Evolutionary conservation across 495 filamentous ascomycete species (phyloP).

Genomic region (Daldinia childiae): DNA sequence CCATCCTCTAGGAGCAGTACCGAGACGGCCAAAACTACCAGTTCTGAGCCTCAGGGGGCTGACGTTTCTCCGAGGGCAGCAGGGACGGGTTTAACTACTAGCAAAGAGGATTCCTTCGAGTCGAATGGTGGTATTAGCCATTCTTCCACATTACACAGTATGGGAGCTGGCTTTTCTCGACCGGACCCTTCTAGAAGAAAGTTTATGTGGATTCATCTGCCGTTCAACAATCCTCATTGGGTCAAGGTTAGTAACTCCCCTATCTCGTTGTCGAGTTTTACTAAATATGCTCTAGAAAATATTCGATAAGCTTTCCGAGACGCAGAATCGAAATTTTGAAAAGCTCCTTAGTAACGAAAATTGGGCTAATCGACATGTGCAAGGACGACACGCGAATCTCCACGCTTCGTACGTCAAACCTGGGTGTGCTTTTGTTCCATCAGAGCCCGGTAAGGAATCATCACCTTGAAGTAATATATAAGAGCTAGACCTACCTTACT

Average conservation of each 20-base stretch:
- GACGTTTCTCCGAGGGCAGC: constrained; percentile 25
- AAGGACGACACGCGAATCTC: constrained; percentile 55
- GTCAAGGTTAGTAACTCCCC: constrained; percentile 55
- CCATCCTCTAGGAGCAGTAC: constrained; percentile 46
- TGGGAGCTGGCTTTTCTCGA: constrained; percentile 52
- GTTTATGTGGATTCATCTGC: constrained; percentile 73
- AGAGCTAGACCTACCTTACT: constrained; percentile 34
- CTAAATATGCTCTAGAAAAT: constrained; percentile 48
- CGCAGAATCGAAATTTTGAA: constrained; percentile 48
- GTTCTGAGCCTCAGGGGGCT: constrained; percentile 44
- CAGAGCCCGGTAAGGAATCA: constrained; percentile 56
- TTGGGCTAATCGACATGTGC: constrained; percentile 58
- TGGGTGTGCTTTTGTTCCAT: constrained; percentile 56
- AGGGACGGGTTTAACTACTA: not conserved
- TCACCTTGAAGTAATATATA: constrained; percentile 20
- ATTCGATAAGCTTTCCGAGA: constrained; percentile 51
- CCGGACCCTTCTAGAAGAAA: constrained; percentile 53
- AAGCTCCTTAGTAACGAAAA: constrained; percentile 62
- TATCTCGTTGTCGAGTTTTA: constrained; percentile 27
- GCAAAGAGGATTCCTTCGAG: not conserved
- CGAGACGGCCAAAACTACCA: constrained; percentile 38
- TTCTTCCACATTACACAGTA: constrained; percentile 34
- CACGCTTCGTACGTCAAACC: constrained; percentile 59
- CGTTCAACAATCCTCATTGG: constrained; percentile 73
- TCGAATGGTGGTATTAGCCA: not conserved